Conservation (phyloP, 192 early-diverging fungal species). For the Chytriomyces sp. region DNA sequence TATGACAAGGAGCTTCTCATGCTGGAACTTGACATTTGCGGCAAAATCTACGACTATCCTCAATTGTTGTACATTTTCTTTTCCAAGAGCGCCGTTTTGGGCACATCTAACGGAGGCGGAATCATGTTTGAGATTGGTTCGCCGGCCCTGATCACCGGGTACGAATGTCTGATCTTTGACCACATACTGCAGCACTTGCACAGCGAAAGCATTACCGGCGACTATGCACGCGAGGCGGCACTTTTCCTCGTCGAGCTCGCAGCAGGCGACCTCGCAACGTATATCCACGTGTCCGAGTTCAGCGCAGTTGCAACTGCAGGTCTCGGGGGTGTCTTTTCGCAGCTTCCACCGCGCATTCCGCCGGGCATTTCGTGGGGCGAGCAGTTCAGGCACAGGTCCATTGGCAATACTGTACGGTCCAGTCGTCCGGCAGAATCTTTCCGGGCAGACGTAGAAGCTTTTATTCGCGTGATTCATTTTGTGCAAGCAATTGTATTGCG, state of each 20-base stretch:
- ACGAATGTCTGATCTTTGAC: conserved; percentile 86
- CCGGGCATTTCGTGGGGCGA: conserved; percentile 29
- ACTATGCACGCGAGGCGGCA: conserved; percentile 84
- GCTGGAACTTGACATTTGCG: conserved; percentile 78
- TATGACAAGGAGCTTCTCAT: conserved; percentile 49
- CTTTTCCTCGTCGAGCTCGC: conserved; percentile 84
- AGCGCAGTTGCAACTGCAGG: conserved; percentile 80
- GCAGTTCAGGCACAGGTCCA: conserved; percentile 32
- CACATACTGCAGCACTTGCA: conserved; percentile 91
- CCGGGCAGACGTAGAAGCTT: conserved; percentile 68
- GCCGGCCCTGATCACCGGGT: conserved; percentile 41
- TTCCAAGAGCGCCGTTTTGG: conserved; percentile 43
- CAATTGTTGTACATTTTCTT: conserved; percentile 80
- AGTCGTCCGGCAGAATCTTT: conserved; percentile 62
- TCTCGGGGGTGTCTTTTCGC: conserved; percentile 87
- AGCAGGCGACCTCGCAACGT: conserved; percentile 73
- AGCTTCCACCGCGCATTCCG: conserved; percentile 71
- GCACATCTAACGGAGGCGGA: conserved; percentile 15
- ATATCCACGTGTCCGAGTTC: conserved; percentile 84
- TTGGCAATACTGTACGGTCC: conserved; percentile 28
- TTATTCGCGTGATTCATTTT: conserved; percentile 72
- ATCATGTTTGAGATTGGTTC: conserved; percentile 7
- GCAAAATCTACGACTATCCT: conserved; percentile 79
- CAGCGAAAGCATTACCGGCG: conserved; percentile 75
- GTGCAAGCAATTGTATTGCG: conserved; percentile 73